Percentiles rank a stretch among this genome's conserved stretches.
Evolutionary conservation across 441 rosid genomes (phyloP).

Genomic region (Manihot esculenta): DNA sequence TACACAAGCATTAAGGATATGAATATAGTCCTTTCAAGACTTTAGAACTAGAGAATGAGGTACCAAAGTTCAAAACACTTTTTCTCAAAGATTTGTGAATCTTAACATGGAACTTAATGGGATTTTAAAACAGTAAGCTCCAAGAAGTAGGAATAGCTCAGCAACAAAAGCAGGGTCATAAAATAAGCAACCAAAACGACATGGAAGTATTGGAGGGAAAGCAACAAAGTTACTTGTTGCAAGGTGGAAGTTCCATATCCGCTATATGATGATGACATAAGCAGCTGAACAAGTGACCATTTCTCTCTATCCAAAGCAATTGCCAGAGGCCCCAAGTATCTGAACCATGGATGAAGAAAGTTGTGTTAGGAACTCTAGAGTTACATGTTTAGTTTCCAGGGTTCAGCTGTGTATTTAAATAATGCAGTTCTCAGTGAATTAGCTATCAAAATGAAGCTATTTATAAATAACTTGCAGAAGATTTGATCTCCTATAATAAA

Average conservation of each 20-base stretch:
- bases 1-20: neutral
- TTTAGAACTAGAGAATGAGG: neutral
- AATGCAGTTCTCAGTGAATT: neutral
- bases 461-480: neutral
- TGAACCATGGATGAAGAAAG: constrained; percentile 28
- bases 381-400: neutral
- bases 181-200: constrained; percentile 5
- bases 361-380: neutral
- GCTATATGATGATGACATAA: constrained; percentile 80
- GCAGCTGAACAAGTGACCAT: constrained; percentile 92
- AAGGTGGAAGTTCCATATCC: constrained; percentile 93
- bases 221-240: constrained; percentile 58
- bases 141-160: neutral
- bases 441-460: neutral
- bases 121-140: neutral
- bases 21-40: too few relatives aligned
- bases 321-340: constrained; percentile 93
- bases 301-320: constrained; percentile 86
- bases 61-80: neutral
- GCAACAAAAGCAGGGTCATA: neutral
- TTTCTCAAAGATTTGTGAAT: neutral
- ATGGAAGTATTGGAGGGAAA: constrained; percentile 6
- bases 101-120: neutral
- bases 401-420: neutral
- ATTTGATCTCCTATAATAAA: neutral